Percentiles rank a stretch among this genome's conserved stretches.
phyloP scores from a whole-genome alignment of 73 alveolate species.

The Tetrahymena elliotti region DNA sequence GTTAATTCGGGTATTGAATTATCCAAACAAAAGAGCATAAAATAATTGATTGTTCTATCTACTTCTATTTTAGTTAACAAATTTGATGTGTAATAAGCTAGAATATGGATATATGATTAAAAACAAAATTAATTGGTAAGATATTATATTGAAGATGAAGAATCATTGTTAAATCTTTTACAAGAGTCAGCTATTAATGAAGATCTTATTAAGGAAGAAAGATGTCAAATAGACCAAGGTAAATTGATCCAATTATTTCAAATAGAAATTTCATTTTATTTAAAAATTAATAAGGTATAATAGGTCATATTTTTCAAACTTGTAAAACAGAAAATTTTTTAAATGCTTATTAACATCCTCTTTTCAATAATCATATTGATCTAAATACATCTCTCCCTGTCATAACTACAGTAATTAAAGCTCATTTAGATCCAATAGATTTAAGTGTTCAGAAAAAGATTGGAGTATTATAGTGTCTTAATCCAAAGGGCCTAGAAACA shows the following conservation, averaged over 20 bases:
- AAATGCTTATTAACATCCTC: slow-evolving; percentile 6
- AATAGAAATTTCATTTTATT: not conserved
- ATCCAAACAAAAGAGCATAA: not conserved
- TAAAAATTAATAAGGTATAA: not conserved
- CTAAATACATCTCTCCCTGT: slow-evolving; percentile 34
- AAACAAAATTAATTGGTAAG: not conserved
- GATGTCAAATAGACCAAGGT: not conserved
- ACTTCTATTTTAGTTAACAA: not conserved
- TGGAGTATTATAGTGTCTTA: slow-evolving; percentile 13
- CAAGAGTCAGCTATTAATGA: not conserved
- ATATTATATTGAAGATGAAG: not conserved
- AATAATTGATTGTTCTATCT: not conserved
- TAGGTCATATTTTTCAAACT: not conserved
- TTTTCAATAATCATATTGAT: slow-evolving; percentile 15
- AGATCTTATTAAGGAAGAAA: not conserved
- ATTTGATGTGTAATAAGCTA: not conserved
- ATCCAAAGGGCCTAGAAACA: slow-evolving; percentile 14
- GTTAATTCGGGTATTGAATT: not conserved
- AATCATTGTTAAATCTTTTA: not conserved
- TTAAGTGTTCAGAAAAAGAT: not conserved
- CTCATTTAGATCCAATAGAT: not conserved
- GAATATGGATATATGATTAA: not conserved
- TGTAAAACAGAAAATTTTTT: not conserved
- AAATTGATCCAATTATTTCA: not conserved
- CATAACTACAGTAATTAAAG: not conserved